Evolutionary conservation across 345 rosid genomes (phyloP), one percentile per base, ranked within the genome.

Genomic region (Hibiscus syriacus): DNA sequence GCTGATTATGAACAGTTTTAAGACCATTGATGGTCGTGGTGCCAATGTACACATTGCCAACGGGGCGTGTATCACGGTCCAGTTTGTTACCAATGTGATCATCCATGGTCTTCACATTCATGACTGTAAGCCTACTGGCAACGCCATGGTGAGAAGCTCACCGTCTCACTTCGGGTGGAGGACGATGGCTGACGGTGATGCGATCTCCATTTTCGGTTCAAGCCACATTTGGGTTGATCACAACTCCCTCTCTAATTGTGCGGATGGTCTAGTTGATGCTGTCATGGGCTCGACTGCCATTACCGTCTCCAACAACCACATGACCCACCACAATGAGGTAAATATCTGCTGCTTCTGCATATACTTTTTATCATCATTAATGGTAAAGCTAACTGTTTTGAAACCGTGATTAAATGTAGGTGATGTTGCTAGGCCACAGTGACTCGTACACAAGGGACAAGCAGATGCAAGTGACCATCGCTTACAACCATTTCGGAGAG

Each of bases 221-320:
- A 90, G 96, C 73, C 96, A 92, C 58, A 73, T 92, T 4, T 92
- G 98, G 98, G 73, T 92, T 53, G 98, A 92, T 78, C 98, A 92
- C 75, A 89, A 90, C 75, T 89, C 98, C 7, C 96, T 92, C 27
- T 92, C 98, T 54, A 80, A 83, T 68, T 92, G 98, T 50, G 98
- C 96, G n/a, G 98, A 92, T 80, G 98, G 98, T 41, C 95, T 92
- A 36, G 88, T 92, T 70, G 98, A 92, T 76, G 98, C 98, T 67
- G 83, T 92, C 76, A 87, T 89, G 96, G 98, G 96, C 43, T 92
- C 98, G 30, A 92, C 96, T 52, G 90, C 96, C 58, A 87, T 92
- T 52, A 92, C 98, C 27, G 76, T 92, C 69, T 85, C 98, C 61
- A 92, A 92, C 79, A 92, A 92, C 79, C 90, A 92, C 79, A 38